Base-by-base conservation (phyloP, 352 stramenopile genomes). In the Pythium guiyangense region DNA sequence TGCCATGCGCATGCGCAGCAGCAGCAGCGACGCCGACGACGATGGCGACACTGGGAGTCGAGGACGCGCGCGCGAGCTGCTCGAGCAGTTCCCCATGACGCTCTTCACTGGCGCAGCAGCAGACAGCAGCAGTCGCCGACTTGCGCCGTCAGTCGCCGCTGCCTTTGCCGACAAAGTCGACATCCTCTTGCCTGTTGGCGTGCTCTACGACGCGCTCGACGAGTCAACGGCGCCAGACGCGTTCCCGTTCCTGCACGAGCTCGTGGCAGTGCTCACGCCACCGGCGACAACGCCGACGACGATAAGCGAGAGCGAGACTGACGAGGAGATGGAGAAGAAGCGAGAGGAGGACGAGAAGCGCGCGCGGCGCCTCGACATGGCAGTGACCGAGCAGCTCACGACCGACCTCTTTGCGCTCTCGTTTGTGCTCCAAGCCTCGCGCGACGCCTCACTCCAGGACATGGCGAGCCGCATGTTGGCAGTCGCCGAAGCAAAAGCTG, bases 391-490 rank as follows among this genome's bases (percentile, higher is more conserved):
- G 40, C 81, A 91, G 46, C 40, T 92, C 15, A 86, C 72, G 8
- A 86, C 79, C 1, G 83, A 91, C 56, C 57, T 90, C 29, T 84
- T 91, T 59, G 83, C 80, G 4, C 67, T 89, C 25, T 82, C 80
- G 6, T 91, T 90, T 26, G 69, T 88, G 26, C 59, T 80, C 4
- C 66, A 77, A 25, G 45, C 57, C 15, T 71, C 69, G 4, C 12
- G n/a, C 3, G 42, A 59, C 18, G 20, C 27, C 2, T 17, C 45
- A 40, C 48, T 79, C n/a, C 70, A 84, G 42, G 54, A 66, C 22
- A 43, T 85, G 1, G 81, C 56, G 27, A 46, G 65, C n/a, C 49
- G 54, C 4, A 84, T 89, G 71, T 51, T 86, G 31, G 57, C 60
- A 0, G 29, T 82, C 20, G 79, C 77, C 22, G 73, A 90, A 59